A percentile compares a stretch with the other conserved stretches of the same genome.
Conservation (phyloP, 176 grass and related monocot species). For the Poa annua region DNA sequence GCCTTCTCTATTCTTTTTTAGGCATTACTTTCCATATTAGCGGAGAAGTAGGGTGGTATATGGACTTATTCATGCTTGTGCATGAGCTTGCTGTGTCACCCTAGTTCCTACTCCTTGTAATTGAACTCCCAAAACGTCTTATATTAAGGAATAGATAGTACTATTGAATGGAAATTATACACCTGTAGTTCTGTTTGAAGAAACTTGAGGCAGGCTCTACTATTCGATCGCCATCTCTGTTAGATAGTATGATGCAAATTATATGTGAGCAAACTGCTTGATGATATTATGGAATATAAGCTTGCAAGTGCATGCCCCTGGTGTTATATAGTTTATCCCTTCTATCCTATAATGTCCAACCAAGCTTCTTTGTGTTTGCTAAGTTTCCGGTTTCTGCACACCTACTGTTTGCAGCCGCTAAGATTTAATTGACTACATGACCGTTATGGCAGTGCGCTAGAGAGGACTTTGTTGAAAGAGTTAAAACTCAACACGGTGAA, state of each 20-base stretch:
- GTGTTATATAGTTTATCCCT: slow-evolving; percentile 19
- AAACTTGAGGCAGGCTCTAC: slow-evolving; percentile 20
- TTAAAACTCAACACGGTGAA: slow-evolving; percentile 89
- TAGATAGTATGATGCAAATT: neutral
- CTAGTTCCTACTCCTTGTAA: neutral
- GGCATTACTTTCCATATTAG: slow-evolving; percentile 9
- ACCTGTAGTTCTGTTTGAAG: neutral
- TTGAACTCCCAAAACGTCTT: no score
- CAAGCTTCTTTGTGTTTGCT: neutral
- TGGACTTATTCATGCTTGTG: neutral
- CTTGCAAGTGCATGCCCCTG: slow-evolving; percentile 1
- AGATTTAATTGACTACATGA: slow-evolving; percentile 27
- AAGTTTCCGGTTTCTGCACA: slow-evolving; percentile 6
- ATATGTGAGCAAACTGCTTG: neutral
- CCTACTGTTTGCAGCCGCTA: slow-evolving; percentile 23
- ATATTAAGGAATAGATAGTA: no score
- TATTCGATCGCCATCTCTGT: neutral
- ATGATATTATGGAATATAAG: neutral
- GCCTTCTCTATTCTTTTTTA: neutral
- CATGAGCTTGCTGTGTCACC: neutral
- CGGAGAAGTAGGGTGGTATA: neutral
- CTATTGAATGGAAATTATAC: neutral
- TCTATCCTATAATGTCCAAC: slow-evolving; percentile 4
- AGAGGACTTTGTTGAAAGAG: slow-evolving; percentile 88
- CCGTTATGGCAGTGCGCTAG: slow-evolving; percentile 65